phyloP scores from a whole-genome alignment of 1,284 basidiomycete genomes.

The Ustilago shanxiensis region DNA sequence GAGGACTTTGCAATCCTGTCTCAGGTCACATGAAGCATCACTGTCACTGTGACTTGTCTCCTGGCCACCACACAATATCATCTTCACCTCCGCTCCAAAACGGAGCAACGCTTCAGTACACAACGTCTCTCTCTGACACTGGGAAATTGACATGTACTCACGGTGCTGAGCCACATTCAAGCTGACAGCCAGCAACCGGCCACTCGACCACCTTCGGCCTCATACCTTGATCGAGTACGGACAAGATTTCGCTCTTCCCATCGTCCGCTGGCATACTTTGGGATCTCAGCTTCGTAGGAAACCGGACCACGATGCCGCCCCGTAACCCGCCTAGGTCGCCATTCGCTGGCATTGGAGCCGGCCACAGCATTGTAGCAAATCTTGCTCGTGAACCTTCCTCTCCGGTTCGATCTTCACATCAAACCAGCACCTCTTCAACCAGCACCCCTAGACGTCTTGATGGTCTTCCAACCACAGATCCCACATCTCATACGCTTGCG shows the following conservation, averaged over 20 bases:
- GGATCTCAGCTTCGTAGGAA: neutral
- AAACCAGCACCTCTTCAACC: slow-evolving; percentile 2
- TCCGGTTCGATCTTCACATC: slow-evolving; percentile 14
- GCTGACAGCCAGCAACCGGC: neutral
- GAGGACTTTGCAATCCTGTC: neutral
- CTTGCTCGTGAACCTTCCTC: slow-evolving; percentile 22
- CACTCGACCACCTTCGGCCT: neutral
- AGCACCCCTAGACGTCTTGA: slow-evolving; percentile 15
- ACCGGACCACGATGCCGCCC: slow-evolving; percentile 22
- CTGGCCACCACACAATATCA: neutral
- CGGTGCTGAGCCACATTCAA: neutral
- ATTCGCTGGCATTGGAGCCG: slow-evolving; percentile 42
- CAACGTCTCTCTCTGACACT: neutral
- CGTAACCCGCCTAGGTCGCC: slow-evolving; percentile 36
- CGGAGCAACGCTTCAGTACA: neutral
- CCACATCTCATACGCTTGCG: slow-evolving; percentile 1
- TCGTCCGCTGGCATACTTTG: too few relatives aligned
- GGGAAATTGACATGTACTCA: neutral
- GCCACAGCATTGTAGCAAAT: slow-evolving; percentile 28
- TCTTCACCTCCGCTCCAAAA: neutral
- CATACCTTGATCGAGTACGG: too few relatives aligned
- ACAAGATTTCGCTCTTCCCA: too few relatives aligned
- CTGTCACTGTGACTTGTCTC: neutral
- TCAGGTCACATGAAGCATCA: too few relatives aligned
- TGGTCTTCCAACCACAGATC: slow-evolving; percentile 15